These are phyloP conservation scores for Vitis amurensis DNA, from an alignment of 164 flowering plant species.

Conservation along the genomic window DNA sequence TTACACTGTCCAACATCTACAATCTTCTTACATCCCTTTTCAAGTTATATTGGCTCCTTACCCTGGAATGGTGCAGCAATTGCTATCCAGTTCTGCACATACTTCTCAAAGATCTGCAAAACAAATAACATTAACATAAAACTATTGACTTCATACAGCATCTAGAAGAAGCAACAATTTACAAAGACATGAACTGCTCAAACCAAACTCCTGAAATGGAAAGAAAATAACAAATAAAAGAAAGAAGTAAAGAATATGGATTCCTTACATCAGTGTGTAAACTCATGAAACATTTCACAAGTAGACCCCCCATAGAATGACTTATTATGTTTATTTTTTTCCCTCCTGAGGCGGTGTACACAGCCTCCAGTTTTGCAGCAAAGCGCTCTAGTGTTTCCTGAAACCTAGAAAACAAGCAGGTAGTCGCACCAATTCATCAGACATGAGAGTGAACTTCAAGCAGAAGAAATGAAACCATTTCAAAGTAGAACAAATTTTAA, in stretches of 20 bases:
- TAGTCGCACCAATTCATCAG: too few species aligned
- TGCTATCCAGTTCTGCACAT: conserved; percentile 96
- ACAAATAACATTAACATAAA: background rate
- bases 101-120: conserved; percentile 86
- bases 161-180: background rate
- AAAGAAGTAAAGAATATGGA: background rate
- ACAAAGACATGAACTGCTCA: background rate
- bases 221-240: background rate
- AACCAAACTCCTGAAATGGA: background rate
- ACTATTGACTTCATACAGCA: background rate
- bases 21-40: too few species aligned
- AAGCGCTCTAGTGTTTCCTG: conserved; percentile 73
- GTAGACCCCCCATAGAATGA: conserved; percentile 99
- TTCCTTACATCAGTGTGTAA: conserved; percentile 71
- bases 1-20: too few species aligned
- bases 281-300: conserved; percentile 95
- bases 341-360: conserved; percentile 83
- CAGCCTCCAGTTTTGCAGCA: conserved; percentile 70
- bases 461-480: background rate
- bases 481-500: background rate
- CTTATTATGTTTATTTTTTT: conserved; percentile 78
- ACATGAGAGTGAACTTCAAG: background rate
- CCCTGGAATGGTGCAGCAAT: conserved; percentile 97
- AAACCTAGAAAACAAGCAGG: conserved; percentile 42
- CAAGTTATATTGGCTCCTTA: conserved; percentile 20